Conservation (phyloP, 2,329 filamentous ascomycete species). For the Clonostachys rhizophaga region DNA sequence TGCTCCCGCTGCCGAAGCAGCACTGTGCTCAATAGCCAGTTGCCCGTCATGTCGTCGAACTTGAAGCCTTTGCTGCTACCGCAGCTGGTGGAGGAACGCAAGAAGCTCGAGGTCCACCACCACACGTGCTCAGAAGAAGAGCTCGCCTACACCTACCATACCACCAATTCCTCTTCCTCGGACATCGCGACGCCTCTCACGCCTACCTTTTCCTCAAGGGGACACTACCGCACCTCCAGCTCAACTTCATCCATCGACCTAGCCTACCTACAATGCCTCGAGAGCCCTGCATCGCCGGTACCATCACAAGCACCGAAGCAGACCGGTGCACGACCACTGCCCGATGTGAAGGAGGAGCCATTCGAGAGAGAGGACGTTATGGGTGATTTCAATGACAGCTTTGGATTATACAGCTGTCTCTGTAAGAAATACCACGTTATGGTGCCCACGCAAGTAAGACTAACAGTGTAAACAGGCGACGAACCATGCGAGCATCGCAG, state of each 20-base stretch:
- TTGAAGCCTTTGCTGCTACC: constrained; percentile 50
- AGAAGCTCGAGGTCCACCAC: constrained; percentile 22
- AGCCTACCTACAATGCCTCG: constrained; percentile 18
- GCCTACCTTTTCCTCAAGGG: constrained; percentile 63
- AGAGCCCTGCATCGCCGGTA: constrained; percentile 38
- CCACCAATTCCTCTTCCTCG: constrained; percentile 54
- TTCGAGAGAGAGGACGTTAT: constrained; percentile 57
- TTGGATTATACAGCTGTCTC: constrained; percentile 61
- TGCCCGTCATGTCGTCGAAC: constrained; percentile 34
- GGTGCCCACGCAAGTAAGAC: constrained; percentile 8
- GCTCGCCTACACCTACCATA: constrained; percentile 28
- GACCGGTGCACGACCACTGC: constrained; percentile 56
- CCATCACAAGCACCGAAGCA: not conserved
- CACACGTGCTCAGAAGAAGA: constrained; percentile 22
- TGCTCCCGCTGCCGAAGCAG: constrained; percentile 4
- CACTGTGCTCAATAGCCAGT: not conserved
- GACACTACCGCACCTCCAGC: constrained; percentile 64
- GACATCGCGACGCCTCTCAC: constrained; percentile 67
- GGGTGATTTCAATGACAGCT: constrained; percentile 13
- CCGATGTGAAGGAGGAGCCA: constrained; percentile 82
- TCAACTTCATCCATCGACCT: constrained; percentile 76
- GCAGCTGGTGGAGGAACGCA: constrained; percentile 46
- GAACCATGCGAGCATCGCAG: constrained; percentile 54
- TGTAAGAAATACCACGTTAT: constrained; percentile 52
- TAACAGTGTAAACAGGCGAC: constrained; percentile 42